phyloP scores from a whole-genome alignment of 2,329 filamentous ascomycete genomes.

The Talaromyces sp. region DNA sequence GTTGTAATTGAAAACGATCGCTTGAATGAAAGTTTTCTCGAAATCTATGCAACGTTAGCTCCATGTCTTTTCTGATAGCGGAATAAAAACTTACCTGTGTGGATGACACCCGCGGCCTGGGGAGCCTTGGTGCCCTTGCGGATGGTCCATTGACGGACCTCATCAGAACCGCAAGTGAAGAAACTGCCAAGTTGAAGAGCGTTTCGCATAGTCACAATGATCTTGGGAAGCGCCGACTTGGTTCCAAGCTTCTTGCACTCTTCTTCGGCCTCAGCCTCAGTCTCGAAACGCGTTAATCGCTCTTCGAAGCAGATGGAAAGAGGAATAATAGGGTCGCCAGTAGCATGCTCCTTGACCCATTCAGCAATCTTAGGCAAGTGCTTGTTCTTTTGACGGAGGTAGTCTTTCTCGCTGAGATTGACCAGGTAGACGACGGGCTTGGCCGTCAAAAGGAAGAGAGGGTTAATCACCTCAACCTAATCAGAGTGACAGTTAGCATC shows the following conservation, averaged over 20 bases:
- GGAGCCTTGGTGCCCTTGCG: constrained; percentile 96
- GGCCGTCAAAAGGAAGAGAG: constrained; percentile 87
- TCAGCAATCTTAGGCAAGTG: constrained; percentile 88
- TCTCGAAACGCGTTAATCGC: constrained; percentile 72
- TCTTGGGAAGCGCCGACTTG: constrained; percentile 87
- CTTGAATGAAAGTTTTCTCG: constrained; percentile 99
- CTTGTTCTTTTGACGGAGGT: constrained; percentile 99
- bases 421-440: constrained; percentile 97
- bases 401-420: constrained; percentile 96
- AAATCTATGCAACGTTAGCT: constrained; percentile 61
- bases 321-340: constrained; percentile 86
- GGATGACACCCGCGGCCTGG: constrained; percentile 94
- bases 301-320: constrained; percentile 93
- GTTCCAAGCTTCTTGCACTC: constrained; percentile 87
- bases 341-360: constrained; percentile 90
- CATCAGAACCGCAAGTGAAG: constrained; percentile 94
- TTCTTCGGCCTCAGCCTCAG: constrained; percentile 72
- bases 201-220: constrained; percentile 90
- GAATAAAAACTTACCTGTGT: constrained; percentile 55
- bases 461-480: constrained; percentile 96
- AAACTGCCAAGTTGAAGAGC: constrained; percentile 87
- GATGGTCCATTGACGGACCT: constrained; percentile 98
- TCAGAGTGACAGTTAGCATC: constrained; percentile 25
- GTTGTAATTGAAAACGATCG: constrained; percentile 85
- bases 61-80: not conserved